Conservation (phyloP, 345 rosid species). For the Excoecaria agallocha region DNA sequence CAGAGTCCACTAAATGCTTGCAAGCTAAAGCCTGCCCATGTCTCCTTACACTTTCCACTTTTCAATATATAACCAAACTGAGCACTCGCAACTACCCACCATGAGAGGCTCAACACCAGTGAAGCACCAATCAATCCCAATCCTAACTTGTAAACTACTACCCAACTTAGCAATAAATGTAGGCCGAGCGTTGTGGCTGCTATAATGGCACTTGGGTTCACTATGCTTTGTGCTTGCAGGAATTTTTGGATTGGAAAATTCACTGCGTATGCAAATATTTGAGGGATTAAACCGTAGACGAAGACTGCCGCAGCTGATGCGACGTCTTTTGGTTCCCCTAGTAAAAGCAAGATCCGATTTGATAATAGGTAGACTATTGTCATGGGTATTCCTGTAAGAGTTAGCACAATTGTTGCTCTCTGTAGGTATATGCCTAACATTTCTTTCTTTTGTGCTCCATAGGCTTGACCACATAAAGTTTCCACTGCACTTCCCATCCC, state of each 20-base stretch:
- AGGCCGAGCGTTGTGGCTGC: conserved; percentile 9
- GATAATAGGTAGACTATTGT: conserved; percentile 50
- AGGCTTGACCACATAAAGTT: conserved; percentile 80
- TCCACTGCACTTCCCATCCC: conserved; percentile 80
- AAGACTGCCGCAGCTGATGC: conserved; percentile 56
- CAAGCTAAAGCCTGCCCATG: conserved; percentile 66
- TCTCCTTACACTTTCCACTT: conserved; percentile 44
- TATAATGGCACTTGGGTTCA: conserved; percentile 26
- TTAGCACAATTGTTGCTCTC: conserved; percentile 54
- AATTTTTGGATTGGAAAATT: conserved; percentile 59
- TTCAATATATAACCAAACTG: conserved; percentile 48
- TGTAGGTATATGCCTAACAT: conserved; percentile 75
- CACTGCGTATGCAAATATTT: conserved; percentile 31
- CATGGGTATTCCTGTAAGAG: conserved; percentile 47
- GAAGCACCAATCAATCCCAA: conserved; percentile 52
- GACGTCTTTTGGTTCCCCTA: conserved; percentile 57
- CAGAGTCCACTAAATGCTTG: conserved; percentile 65
- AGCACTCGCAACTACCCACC: conserved; percentile 75
- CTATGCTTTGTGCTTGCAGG: conserved; percentile 29
- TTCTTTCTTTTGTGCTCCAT: conserved; percentile 59
- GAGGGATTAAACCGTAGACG: conserved; percentile 28
- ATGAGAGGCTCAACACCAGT: conserved; percentile 61
- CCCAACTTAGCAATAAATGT: conserved; percentile 19
- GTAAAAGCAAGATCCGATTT: conserved; percentile 42
- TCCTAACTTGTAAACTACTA: conserved; percentile 8